Base-by-base conservation (phyloP, 1,284 basidiomycete genomes). In the Ustilago sp. region DNA sequence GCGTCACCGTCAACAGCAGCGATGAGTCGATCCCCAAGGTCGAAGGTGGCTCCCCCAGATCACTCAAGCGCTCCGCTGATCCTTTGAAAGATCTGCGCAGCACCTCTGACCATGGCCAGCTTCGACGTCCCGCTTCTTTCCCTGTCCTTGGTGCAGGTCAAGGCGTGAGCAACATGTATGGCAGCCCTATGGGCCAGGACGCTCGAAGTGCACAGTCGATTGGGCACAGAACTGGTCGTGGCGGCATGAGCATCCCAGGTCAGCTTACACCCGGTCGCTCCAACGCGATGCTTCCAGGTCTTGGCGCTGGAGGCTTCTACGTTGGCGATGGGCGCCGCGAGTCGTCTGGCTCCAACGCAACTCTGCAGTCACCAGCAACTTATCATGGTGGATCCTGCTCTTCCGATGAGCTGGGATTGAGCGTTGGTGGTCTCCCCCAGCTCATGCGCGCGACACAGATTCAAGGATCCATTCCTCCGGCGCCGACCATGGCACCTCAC, bases 391-490 rank as follows among this genome's bases (percentile, higher is more conserved):
- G 68, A 12, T 71, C 73, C 1, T 64, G 52, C 19, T 75, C 73
- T 8, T 71, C 68, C 5, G 73, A 70, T 35, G 73, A 71, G 61
- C 63, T 75, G 1, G 73, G 73, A 23, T 23, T 71, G 34, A 35
- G 67, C 23, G 34, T 39, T n/a, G 55, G 68, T 31, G 61, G 62
- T n/a, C 35, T 77, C n/a, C 74, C 74, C 15, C 74, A 77, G 63
- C 63, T 77, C 19, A 72, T 77, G 65, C 74, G 74, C 8, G 66
- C 74, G 0, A 69, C 74, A 17, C 74, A 77, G 66, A 73, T 77
- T 34, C 65, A 59, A 13, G 74, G 74, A 8, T 57, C 62, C 9
- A 54, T 72, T 23, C 19, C 68, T 2, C 68, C 74, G 13, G 53
- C 62, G 15, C 70, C 69, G 1, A 39, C 53, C 0, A 66, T 73